Percentiles rank a stretch among this genome's conserved stretches.
Conservation (phyloP, 1,284 basidiomycete genomes). For the Ustilago trichophora region DNA sequence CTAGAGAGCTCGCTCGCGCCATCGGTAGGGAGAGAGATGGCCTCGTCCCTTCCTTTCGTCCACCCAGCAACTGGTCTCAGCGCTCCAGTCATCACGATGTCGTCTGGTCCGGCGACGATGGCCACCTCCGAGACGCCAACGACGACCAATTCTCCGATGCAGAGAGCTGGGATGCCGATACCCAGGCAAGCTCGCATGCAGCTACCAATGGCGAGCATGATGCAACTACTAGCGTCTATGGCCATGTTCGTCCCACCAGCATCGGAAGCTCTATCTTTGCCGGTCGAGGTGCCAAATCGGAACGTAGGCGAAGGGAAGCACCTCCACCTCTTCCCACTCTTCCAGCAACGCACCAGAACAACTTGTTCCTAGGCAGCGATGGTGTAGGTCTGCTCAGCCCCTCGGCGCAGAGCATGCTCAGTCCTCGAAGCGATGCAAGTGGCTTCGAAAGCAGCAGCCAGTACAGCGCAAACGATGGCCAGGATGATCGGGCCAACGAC, state of each 20-base stretch:
- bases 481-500: not conserved
- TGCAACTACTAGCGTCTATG: conserved; percentile 28
- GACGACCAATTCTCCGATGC: conserved; percentile 55
- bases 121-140: conserved; percentile 3
- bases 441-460: conserved; percentile 41
- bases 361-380: conserved; percentile 11
- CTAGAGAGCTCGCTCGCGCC: conserved; percentile 37
- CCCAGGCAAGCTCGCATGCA: conserved; percentile 18
- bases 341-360: conserved; percentile 4
- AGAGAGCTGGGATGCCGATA: conserved; percentile 51
- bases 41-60: conserved; percentile 33
- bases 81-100: conserved; percentile 43
- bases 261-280: conserved; percentile 58
- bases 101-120: conserved; percentile 45
- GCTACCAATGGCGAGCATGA: conserved; percentile 20
- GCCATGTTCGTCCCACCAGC: conserved; percentile 43
- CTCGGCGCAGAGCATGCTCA: conserved; percentile 19
- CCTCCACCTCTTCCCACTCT: conserved; percentile 44
- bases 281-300: conserved; percentile 35
- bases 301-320: conserved; percentile 28
- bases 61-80: conserved; percentile 42
- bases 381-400: conserved; percentile 20
- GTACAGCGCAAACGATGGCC: conserved; percentile 28
- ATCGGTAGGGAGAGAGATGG: conserved; percentile 31
- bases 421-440: conserved; percentile 31